Percentiles rank a stretch among this genome's conserved stretches.
These are phyloP conservation scores for Penicillium sp. DNA, from an alignment of 2,329 filamentous ascomycete species.

Conservation along the genomic window DNA sequence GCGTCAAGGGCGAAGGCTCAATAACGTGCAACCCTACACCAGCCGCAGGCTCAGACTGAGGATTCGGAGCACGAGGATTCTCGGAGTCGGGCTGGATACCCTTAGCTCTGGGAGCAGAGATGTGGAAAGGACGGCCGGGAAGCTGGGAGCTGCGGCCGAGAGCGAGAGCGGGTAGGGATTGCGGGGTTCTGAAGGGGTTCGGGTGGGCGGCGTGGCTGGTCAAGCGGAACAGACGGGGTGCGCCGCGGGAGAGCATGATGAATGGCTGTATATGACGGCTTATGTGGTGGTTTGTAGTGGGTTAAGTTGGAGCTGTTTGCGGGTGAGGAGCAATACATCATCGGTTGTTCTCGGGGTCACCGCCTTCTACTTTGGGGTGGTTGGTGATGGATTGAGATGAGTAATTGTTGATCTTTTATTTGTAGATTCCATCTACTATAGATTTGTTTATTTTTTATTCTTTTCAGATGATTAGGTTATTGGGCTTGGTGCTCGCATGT, in stretches of 20 bases:
- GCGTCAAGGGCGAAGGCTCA: conserved; percentile 64
- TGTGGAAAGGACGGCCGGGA: conserved; percentile 31
- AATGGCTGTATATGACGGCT: neutral
- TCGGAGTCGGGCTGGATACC: conserved; percentile 62
- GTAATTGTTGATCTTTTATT: too few species aligned
- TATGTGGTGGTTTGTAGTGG: neutral
- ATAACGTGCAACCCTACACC: conserved; percentile 43
- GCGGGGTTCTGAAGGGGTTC: neutral
- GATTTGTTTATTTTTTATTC: too few species aligned
- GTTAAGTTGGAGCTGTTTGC: neutral
- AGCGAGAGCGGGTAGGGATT: neutral
- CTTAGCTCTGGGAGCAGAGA: conserved; percentile 38
- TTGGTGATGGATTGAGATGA: neutral
- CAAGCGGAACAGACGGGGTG: neutral
- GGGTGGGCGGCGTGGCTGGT: neutral
- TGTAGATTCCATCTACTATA: too few species aligned
- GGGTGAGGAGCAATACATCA: neutral
- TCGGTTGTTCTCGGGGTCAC: neutral
- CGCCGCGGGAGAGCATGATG: neutral
- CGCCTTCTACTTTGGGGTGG: neutral
- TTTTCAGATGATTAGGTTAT: too few species aligned
- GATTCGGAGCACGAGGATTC: conserved; percentile 50
- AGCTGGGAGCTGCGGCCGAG: neutral
- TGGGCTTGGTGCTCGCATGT: too few species aligned
- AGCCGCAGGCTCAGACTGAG: conserved; percentile 41